Evolutionary conservation across 2,329 filamentous ascomycete species (phyloP).

Genomic region (Beauveria sp.): DNA sequence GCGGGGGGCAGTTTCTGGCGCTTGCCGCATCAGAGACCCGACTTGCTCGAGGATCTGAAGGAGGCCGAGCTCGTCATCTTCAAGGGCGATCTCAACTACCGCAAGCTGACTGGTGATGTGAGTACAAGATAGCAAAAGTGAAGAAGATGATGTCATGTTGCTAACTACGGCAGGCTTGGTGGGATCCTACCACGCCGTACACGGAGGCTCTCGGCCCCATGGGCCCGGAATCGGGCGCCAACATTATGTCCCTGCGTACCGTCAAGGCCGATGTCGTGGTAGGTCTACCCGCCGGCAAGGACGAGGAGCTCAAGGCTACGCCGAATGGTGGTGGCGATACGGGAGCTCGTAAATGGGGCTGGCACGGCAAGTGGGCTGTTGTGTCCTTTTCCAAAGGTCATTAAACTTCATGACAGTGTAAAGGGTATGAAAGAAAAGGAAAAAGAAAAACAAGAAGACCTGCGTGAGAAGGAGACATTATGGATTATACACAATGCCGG

Average conservation of each 20-base stretch:
- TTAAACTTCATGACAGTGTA: slow-evolving; percentile 12
- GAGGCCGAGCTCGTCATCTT: slow-evolving; percentile 83
- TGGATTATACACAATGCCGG: background rate
- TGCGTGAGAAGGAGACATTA: background rate
- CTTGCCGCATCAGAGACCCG: slow-evolving; percentile 59
- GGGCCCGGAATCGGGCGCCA: slow-evolving; percentile 72
- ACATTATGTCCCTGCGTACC: slow-evolving; percentile 79
- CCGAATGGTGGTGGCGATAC: slow-evolving; percentile 65
- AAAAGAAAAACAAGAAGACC: background rate
- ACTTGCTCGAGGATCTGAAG: slow-evolving; percentile 70
- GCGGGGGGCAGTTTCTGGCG: slow-evolving; percentile 82
- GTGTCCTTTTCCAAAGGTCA: slow-evolving; percentile 44
- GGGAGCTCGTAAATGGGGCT: slow-evolving; percentile 77
- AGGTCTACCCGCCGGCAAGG: slow-evolving; percentile 70
- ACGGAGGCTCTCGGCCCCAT: slow-evolving; percentile 76
- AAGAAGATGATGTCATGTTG: background rate
- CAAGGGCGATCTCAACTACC: slow-evolving; percentile 95
- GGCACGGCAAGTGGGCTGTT: slow-evolving; percentile 96
- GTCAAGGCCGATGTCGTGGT: slow-evolving; percentile 97
- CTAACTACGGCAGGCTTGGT: slow-evolving; percentile 33
- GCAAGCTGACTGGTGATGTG: slow-evolving; percentile 86
- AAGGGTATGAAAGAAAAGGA: background rate
- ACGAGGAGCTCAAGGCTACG: slow-evolving; percentile 65
- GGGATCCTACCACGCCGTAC: slow-evolving; percentile 86
- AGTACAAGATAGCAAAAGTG: slow-evolving; percentile 25